Base-by-base conservation (phyloP, 805 yeast genomes). In the Komagataella populi region DNA sequence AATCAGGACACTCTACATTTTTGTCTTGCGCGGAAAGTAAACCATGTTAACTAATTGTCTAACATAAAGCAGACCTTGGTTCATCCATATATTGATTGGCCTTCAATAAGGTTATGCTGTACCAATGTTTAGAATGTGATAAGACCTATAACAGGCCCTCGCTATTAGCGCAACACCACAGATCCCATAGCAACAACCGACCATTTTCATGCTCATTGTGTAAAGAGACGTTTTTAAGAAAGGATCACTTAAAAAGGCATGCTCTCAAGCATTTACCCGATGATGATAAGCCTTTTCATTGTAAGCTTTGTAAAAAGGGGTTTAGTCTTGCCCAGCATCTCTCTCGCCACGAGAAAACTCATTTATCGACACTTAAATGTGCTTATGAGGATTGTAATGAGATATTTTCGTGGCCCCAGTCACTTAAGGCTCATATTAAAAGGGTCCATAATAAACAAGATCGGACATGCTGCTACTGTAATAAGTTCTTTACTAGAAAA, bases 141-240 rank as follows among this genome's bases (percentile, higher is more conserved):
- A 91, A 88, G 63, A 76, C 85, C 1, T 91, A 88, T 59, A 70
- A 84, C 5, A 73, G 91, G 49, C 97, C 97, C 0, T 82, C 95
- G 1, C 70, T 88, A 8, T 69, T 93, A 49, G 86, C 83, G 43
- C 96, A 87, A 59, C 99, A 89, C 65, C 68, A 73, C 63, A 73
- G 89, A 56, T 72, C 89, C 1, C 97, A 89, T 64, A 78, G 88
- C 4, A 77, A 80, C 55, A 91, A 85, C 55, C 74, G 95, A 53
- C 96, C 96, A 0, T 89, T 77, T 60, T 64, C 63, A 44, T 86
- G 96, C 64, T 66, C 70, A 5, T 70, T 69, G 14, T 93, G 99
- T 65, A 70, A 66, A 1, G 78, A 77, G 54, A 63, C 83, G 0
- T 93, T 88, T 60, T 70, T 79, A 16, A 73, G 96, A 50, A 84